Conservation (phyloP, 148 eudicot genomes). For the Nepenthes gracilis region DNA sequence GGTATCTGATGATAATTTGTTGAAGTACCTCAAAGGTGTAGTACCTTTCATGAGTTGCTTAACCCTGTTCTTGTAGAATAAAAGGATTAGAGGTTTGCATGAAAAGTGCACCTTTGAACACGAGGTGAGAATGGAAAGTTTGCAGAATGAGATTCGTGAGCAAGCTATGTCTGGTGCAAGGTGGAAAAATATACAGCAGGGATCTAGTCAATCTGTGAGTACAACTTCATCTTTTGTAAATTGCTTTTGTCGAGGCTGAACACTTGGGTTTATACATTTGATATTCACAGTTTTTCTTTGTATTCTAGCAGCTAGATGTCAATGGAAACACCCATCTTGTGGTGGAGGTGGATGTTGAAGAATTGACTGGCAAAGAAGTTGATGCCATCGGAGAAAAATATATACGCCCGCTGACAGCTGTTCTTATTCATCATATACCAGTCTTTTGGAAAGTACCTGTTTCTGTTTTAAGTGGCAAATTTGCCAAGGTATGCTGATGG, state of each 20-base stretch:
- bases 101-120: slow-evolving; percentile 80
- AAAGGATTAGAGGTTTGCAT: slow-evolving; percentile 75
- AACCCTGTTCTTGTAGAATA: slow-evolving; percentile 48
- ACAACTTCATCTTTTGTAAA: slow-evolving; percentile 6
- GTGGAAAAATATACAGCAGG: slow-evolving; percentile 84
- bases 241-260: not conserved
- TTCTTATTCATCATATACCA: slow-evolving; percentile 79
- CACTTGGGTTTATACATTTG: slow-evolving; percentile 1
- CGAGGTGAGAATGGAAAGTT: slow-evolving; percentile 60
- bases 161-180: slow-evolving; percentile 68
- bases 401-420: slow-evolving; percentile 74
- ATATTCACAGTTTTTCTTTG: slow-evolving; percentile 2
- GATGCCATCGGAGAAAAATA: slow-evolving; percentile 82
- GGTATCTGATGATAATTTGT: not conserved
- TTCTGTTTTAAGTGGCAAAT: slow-evolving; percentile 88
- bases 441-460: slow-evolving; percentile 88
- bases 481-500: slow-evolving; percentile 68
- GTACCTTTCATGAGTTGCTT: slow-evolving; percentile 8
- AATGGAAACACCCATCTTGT: slow-evolving; percentile 32
- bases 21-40: slow-evolving; percentile 1
- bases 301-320: slow-evolving; percentile 55
- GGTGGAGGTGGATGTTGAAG: slow-evolving; percentile 33
- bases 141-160: slow-evolving; percentile 68
- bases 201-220: slow-evolving; percentile 61
- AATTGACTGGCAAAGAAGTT: slow-evolving; percentile 51